phyloP scores from a whole-genome alignment of 352 stramenopile species.

The Plasmopara muralis region DNA sequence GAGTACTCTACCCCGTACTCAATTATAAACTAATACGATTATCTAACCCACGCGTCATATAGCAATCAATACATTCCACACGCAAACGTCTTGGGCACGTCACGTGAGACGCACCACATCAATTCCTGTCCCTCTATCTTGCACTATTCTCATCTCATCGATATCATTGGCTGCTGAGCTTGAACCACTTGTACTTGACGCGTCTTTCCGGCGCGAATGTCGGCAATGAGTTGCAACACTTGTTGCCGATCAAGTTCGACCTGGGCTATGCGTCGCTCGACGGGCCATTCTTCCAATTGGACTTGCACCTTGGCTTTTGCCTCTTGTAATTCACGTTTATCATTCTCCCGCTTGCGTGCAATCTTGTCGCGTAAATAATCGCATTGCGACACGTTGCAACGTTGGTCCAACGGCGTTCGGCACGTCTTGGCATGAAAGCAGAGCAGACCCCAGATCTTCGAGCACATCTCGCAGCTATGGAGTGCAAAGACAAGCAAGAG shows the following conservation, averaged over 20 bases:
- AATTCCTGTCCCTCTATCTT: constrained; percentile 1
- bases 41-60: neutral
- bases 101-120: too few species aligned
- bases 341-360: constrained; percentile 57
- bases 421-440: constrained; percentile 83
- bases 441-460: constrained; percentile 81
- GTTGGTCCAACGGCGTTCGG: constrained; percentile 36
- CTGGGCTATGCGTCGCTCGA: constrained; percentile 75
- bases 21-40: neutral
- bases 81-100: neutral
- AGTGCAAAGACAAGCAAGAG: constrained; percentile 1
- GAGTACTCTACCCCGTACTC: neutral
- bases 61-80: neutral
- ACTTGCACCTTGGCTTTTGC: constrained; percentile 39
- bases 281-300: constrained; percentile 63
- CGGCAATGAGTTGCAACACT: constrained; percentile 68
- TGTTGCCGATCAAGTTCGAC: constrained; percentile 69
- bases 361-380: constrained; percentile 85
- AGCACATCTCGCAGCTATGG: constrained; percentile 66
- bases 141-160: constrained; percentile 27
- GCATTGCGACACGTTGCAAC: constrained; percentile 78
- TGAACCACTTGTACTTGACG: constrained; percentile 30
- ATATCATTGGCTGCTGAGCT: constrained; percentile 36
- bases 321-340: constrained; percentile 50
- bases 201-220: constrained; percentile 58